phyloP scores from a whole-genome alignment of 1,284 basidiomycete genomes.

The Kalmanozyma brasiliensis region DNA sequence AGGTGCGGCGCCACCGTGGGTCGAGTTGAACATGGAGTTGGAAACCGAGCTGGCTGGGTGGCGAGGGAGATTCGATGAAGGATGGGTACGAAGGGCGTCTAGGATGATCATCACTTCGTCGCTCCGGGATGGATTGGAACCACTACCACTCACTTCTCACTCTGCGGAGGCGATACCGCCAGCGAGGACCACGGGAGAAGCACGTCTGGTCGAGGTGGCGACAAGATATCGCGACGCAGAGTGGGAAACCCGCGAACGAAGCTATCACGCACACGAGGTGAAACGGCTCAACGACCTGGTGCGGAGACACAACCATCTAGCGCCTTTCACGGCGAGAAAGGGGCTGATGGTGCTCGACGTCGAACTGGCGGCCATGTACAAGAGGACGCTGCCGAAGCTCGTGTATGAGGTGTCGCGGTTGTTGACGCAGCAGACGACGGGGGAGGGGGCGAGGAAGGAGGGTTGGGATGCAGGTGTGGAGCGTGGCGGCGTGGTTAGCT shows the following conservation, averaged over 20 bases:
- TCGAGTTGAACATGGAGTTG: slow-evolving; percentile 80
- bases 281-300: slow-evolving; percentile 55
- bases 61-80: slow-evolving; percentile 73
- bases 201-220: slow-evolving; percentile 59
- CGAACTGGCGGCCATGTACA: slow-evolving; percentile 29
- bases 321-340: slow-evolving; percentile 55
- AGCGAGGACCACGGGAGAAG: slow-evolving; percentile 7
- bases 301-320: slow-evolving; percentile 55
- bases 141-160: slow-evolving; percentile 15
- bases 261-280: slow-evolving; percentile 48
- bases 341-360: slow-evolving; percentile 42
- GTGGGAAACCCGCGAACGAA: slow-evolving; percentile 78
- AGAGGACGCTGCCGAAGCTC: slow-evolving; percentile 14
- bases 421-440: neutral
- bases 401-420: slow-evolving; percentile 12
- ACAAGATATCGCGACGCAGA: slow-evolving; percentile 74
- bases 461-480: slow-evolving; percentile 5
- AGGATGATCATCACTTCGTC: slow-evolving; percentile 71
- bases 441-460: slow-evolving; percentile 1
- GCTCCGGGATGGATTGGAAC: slow-evolving; percentile 70
- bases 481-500: slow-evolving; percentile 7
- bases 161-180: neutral
- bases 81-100: slow-evolving; percentile 76
- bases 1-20: slow-evolving; percentile 88
- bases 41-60: slow-evolving; percentile 75